Evolutionary conservation across 2,329 filamentous ascomycete genomes (phyloP).

Genomic region (Fusarium anthophilum): DNA sequence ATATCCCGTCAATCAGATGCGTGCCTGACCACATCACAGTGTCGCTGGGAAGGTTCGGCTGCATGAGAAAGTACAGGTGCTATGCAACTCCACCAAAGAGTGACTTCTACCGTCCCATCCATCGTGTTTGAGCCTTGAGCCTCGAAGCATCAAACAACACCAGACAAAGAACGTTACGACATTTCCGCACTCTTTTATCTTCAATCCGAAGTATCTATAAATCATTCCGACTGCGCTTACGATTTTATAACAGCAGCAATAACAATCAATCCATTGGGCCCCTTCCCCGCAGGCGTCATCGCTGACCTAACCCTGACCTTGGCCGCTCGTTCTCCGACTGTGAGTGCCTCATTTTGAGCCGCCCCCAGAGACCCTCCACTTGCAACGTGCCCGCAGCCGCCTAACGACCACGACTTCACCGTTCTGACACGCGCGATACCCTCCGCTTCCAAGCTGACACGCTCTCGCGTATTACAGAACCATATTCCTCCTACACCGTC

Average conservation of each 20-base stretch:
- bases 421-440: conserved; percentile 33
- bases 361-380: conserved; percentile 43
- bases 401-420: conserved; percentile 24
- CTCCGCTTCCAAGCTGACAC: conserved; percentile 35
- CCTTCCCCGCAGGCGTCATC: conserved; percentile 49
- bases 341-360: conserved; percentile 51
- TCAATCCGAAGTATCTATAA: conserved; percentile 20
- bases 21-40: conserved; percentile 23
- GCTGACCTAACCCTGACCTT: conserved; percentile 52
- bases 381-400: conserved; percentile 38
- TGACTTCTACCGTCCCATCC: conserved; percentile 46
- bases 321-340: conserved; percentile 43
- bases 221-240: conserved; percentile 10
- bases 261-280: conserved; percentile 27
- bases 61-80: conserved; percentile 48
- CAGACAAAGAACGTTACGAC: conserved; percentile 34
- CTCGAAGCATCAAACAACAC: conserved; percentile 38
- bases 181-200: conserved; percentile 15
- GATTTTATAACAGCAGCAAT: conserved; percentile 23
- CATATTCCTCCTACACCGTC: conserved; percentile 16
- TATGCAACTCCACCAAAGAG: conserved; percentile 46
- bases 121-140: conserved; percentile 29
- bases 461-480: conserved; percentile 30
- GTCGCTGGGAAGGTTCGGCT: conserved; percentile 37
- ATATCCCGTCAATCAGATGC: conserved; percentile 26